phyloP scores from a whole-genome alignment of 148 eudicot species.

The Fallopia convolvulus region DNA sequence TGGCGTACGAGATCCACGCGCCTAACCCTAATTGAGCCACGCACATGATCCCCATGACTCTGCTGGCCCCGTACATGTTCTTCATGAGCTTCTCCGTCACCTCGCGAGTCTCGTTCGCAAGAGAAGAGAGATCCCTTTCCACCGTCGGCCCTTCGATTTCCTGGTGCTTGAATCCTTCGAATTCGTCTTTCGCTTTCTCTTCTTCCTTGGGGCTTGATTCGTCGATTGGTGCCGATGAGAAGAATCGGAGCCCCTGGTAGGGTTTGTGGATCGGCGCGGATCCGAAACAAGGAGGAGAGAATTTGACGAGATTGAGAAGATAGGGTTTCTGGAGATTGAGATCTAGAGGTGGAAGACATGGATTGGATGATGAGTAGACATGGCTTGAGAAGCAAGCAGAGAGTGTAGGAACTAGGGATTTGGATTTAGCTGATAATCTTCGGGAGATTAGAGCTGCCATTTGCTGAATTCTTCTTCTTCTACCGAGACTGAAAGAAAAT shows the following conservation, averaged over 20 bases:
- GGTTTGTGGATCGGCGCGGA: background rate
- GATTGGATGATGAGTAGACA: background rate
- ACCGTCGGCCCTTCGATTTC: constrained; percentile 81
- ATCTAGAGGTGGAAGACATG: background rate
- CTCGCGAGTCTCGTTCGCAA: constrained; percentile 35
- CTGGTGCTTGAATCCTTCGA: constrained; percentile 47
- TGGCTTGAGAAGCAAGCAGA: background rate
- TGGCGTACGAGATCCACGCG: constrained; percentile 45
- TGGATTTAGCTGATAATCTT: background rate
- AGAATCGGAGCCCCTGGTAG: background rate
- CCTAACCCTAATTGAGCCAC: constrained; percentile 47
- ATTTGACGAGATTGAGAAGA: background rate
- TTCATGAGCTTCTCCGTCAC: constrained; percentile 23
- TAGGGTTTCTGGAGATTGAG: background rate
- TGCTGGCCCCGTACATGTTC: constrained; percentile 27
- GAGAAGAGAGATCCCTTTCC: constrained; percentile 54
- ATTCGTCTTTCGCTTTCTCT: constrained; percentile 20
- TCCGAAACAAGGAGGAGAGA: background rate
- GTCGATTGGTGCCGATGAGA: constrained; percentile 6
- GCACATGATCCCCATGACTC: constrained; percentile 44
- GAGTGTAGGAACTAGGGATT: background rate
- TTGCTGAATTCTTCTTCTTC: background rate
- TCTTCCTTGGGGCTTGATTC: background rate
- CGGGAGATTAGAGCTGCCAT: constrained; percentile 5
- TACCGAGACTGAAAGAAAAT: background rate